Evolutionary conservation across 228 moss, liverwort and hornwort species (phyloP), one percentile per base, ranked within the genome.

Genomic region (Sphagnum magellanicum): DNA sequence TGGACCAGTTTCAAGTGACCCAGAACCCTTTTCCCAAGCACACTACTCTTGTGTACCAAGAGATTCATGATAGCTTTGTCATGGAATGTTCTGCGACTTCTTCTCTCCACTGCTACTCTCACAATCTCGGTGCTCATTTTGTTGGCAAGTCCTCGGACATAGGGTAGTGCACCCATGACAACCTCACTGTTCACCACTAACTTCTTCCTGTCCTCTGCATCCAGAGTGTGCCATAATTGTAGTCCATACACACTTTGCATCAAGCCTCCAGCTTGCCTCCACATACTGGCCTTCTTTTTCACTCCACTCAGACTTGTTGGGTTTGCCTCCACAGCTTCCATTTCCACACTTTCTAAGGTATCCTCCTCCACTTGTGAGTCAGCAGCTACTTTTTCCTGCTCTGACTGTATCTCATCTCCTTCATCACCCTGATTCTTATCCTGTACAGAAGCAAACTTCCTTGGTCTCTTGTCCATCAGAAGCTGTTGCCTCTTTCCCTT

Each of bases 61-160:
- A 88, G 88, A 64, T 88, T 90, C 58, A 90, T 57, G 5, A 90
- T 71, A 1, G 90, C 90, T 67, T 90, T 85, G 74, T 90, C 90
- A 64, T 85, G 88, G 68, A 90, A 90, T 9, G 70, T 51, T 49
- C 79, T 77, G 0, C 81, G 81, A 48, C 63, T 81, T 73, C 83
- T 85, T 60, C 81, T 78, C 74, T 85, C 79, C 12, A 90, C 63
- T 7, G 85, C 83, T 4, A 90, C 71, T 4, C 90, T 81, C 0
- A 90, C 90, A 8, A 85, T 80, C 76, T 90, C 90, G 2, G 90
- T 90, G 7, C 79, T 73, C 83, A 90, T 85, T 67, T 79, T 79
- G 73, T 85, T 90, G 15, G 83, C 67, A 5, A 90, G 81, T 9
- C 74, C 75, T 58, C 85, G 81, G 6, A 90, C 81, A 0, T 67